A percentile compares a stretch with the other conserved stretches of the same genome.
Conservation (phyloP, 352 stramenopile species). For the Aphanomyces stellatus region DNA sequence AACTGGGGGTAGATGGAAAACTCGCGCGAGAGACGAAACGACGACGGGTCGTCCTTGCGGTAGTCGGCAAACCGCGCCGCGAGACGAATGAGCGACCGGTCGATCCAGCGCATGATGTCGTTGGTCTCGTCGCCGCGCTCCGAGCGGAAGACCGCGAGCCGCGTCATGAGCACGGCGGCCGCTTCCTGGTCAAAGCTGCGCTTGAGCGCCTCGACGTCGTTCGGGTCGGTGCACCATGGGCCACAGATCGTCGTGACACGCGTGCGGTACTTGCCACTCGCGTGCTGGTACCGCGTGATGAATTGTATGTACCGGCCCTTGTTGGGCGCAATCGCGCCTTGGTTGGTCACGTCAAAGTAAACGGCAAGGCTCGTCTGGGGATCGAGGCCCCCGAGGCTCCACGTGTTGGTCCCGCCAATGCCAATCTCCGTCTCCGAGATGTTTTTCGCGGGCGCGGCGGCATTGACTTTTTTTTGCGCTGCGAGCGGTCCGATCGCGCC, state of each 20-base stretch:
- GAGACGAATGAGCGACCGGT: conserved; percentile 97
- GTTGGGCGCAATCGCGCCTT: conserved; percentile 40
- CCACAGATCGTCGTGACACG: conserved; percentile 97
- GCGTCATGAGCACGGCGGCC: conserved; percentile 94
- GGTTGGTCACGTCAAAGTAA: conserved; percentile 98
- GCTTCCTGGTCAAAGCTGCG: conserved; percentile 98
- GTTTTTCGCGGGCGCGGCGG: conserved; percentile 60
- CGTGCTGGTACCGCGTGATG: conserved; percentile 98
- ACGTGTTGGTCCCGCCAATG: conserved; percentile 82
- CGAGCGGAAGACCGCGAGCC: conserved; percentile 79
- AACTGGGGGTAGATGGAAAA: conserved; percentile 99
- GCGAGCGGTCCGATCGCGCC: conserved; percentile 96
- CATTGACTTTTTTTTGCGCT: conserved; percentile 92
- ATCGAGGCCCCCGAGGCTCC: conserved; percentile 96
- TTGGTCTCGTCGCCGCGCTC: conserved; percentile 80
- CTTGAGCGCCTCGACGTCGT: conserved; percentile 89
- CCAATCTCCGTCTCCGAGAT: conserved; percentile 97
- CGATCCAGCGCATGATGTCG: conserved; percentile 87
- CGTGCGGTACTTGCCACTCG: conserved; percentile 91
- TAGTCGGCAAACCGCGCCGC: conserved; percentile 99
- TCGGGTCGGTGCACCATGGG: conserved; percentile 89
- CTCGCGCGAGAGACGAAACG: conserved; percentile 94
- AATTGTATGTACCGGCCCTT: conserved; percentile 97
- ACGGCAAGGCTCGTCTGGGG: conserved; percentile 97
- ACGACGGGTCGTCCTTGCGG: conserved; percentile 94